Evolutionary conservation across 345 rosid genomes (phyloP), one percentile per base, ranked within the genome.

Genomic region (Moringa oleifera): DNA sequence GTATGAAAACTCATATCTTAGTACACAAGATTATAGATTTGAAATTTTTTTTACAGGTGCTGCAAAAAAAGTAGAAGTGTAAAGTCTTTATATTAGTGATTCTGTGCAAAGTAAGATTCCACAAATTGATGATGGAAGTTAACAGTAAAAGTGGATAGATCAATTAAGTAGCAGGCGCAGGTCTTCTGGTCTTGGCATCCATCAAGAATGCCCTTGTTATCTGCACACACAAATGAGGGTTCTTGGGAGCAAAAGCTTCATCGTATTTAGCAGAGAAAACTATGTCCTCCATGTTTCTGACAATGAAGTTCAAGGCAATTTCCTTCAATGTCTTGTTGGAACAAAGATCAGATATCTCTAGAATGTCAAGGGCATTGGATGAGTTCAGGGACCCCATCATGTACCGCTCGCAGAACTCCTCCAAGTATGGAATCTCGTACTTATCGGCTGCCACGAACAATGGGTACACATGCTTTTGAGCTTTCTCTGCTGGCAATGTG

Each of bases 381-480:
- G 74, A 56, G 61, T 75, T 73, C 70, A 92, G 58, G 28, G 78
- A 69, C 25, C 55, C 56, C 50, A 82, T 66, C 92, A 87, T 77
- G 67, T 79, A 79, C 17, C 75, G 67, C 59, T 87, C 86, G 22
- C 98, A 89, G 10, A 69, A 73, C 62, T 78, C 86, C 15, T 79
- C 77, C 77, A 87, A 41, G 80, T 83, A 85, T 6, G 75, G 64
- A 55, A 92, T 83, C 68, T 81, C 88, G 59, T 89, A 92, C 77
- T 87, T 92, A 47, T 89, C 87, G 6, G 90, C 89, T 9, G 94
- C 94, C 0, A 83, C 66, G 33, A 81, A 79, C 57, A 92, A 56
- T 0, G 88, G 31, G 57, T 75, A 81, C 2, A 84, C 80, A 58
- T 89, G 83, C 65, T 73, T 80, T 66, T 81, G 77, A 65, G 84